These are phyloP conservation scores for Micractinium conductrix DNA, from an alignment of 139 green algal genomes.

Conservation along the genomic window DNA sequence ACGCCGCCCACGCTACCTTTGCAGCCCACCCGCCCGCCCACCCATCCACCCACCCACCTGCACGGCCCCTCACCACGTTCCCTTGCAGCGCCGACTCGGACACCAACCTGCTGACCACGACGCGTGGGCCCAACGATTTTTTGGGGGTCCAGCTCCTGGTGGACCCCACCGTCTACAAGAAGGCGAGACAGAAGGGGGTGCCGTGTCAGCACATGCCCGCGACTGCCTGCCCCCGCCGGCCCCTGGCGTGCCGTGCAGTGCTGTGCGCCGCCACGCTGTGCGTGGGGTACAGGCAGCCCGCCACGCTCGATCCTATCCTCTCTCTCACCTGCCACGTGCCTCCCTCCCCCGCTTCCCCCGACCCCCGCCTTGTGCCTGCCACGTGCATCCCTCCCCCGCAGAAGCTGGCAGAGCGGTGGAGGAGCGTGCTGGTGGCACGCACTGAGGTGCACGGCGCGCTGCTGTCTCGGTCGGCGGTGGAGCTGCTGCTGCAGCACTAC, in stretches of 20 bases:
- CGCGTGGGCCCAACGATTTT: conserved; percentile 22
- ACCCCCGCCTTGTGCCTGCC: no score
- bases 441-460: conserved; percentile 27
- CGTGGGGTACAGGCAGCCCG: not conserved
- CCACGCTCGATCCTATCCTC: no score
- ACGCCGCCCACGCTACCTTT: not conserved
- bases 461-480: conserved; percentile 10
- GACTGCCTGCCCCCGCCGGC: no score
- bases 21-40: not conserved
- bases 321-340: no score
- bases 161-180: not conserved
- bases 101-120: conserved; percentile 6
- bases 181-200: not conserved
- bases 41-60: not conserved
- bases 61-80: not conserved
- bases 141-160: conserved; percentile 16
- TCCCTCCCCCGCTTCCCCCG: no score
- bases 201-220: no score
- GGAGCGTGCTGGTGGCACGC: not conserved
- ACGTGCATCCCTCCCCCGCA: not conserved
- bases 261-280: not conserved
- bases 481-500: conserved; percentile 32
- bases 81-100: not conserved
- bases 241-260: no score
- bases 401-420: conserved; percentile 23